Conservation (phyloP, 768 basidiomycete species). For the Suillus placidus region DNA sequence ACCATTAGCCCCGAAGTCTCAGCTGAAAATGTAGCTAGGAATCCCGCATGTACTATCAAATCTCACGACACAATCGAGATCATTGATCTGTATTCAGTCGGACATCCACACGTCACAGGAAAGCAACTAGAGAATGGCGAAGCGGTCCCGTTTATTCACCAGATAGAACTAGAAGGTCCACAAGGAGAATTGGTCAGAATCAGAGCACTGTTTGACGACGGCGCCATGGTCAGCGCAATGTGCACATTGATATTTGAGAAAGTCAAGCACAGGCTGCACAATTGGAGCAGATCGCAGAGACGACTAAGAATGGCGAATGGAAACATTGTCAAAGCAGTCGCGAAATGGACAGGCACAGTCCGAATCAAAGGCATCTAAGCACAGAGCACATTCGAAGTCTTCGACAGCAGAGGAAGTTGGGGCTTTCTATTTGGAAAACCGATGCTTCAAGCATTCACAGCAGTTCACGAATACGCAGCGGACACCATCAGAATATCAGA, state of each 20-base stretch:
- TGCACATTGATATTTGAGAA: conserved; percentile 14
- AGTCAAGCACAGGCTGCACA: conserved; percentile 14
- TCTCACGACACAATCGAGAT: background rate
- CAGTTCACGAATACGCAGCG: conserved; percentile 28
- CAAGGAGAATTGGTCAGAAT: conserved; percentile 18
- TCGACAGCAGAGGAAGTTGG: conserved; percentile 31
- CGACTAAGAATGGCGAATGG: conserved; percentile 40
- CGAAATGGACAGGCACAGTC: conserved; percentile 12
- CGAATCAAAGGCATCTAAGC: background rate
- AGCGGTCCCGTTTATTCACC: background rate
- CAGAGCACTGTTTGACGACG: conserved; percentile 30
- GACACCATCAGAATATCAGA: background rate
- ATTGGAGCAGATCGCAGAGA: conserved; percentile 15
- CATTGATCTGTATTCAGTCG: background rate
- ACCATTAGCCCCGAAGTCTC: background rate
- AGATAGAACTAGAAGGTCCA: conserved; percentile 15
- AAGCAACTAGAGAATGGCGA: background rate
- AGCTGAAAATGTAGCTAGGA: background rate
- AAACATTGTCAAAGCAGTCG: conserved; percentile 4
- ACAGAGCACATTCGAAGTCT: conserved; percentile 9
- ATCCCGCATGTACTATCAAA: background rate
- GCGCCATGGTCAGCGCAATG: conserved; percentile 35
- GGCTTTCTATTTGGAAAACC: conserved; percentile 35
- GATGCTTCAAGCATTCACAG: conserved; percentile 23
- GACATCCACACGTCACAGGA: background rate